phyloP scores from a whole-genome alignment of 2,329 filamentous ascomycete genomes.

The Mycogone perniciosa region DNA sequence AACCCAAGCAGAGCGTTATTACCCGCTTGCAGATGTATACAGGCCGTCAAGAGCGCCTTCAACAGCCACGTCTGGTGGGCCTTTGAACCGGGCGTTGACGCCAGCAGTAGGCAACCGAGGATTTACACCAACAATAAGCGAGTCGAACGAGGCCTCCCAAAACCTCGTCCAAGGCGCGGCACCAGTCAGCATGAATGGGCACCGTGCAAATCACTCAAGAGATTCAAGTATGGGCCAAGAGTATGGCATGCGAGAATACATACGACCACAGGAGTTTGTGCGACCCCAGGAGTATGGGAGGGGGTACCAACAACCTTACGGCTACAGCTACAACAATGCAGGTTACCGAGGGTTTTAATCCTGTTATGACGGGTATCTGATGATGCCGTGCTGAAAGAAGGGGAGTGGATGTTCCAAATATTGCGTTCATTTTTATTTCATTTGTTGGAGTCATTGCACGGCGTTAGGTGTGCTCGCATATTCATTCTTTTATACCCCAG shows the following conservation, averaged over 20 bases:
- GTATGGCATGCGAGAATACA: not conserved
- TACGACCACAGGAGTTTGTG: constrained; percentile 4
- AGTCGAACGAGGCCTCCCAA: constrained; percentile 30
- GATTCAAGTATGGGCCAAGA: not conserved
- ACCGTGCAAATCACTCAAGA: constrained; percentile 11
- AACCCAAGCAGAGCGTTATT: constrained; percentile 29
- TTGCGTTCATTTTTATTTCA: no score
- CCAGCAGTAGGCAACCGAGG: not conserved
- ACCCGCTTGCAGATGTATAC: constrained; percentile 17
- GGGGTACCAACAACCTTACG: not conserved
- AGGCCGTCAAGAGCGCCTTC: not conserved
- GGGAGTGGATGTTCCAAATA: no score
- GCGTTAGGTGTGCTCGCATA: no score
- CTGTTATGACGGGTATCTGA: no score
- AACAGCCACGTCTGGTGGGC: not conserved
- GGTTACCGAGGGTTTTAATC: constrained; percentile 16
- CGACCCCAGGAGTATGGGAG: constrained; percentile 1
- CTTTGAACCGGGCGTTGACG: constrained; percentile 5
- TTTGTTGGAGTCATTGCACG: no score
- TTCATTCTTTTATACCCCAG: no score
- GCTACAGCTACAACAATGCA: not conserved
- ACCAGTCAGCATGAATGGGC: constrained; percentile 29
- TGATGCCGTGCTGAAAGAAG: no score
- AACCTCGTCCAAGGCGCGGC: constrained; percentile 35
- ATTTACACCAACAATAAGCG: not conserved